phyloP scores from a whole-genome alignment of 768 basidiomycete species.

The Pleurotus giganteus region DNA sequence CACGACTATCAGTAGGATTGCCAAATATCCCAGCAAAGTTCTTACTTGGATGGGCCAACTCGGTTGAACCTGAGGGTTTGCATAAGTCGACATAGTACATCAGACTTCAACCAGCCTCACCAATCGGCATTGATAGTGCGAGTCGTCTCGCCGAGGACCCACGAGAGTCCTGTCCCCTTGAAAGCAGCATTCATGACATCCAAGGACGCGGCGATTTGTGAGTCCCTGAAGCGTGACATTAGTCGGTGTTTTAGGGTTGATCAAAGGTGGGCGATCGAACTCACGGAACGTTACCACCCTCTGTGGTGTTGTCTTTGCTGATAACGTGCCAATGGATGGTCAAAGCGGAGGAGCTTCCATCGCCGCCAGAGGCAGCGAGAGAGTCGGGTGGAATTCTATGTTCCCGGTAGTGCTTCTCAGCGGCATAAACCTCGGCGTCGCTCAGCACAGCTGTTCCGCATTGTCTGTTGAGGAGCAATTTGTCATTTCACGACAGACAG shows the following conservation, averaged over 20 bases:
- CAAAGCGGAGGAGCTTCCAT: conserved; percentile 15
- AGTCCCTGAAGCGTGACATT: background rate
- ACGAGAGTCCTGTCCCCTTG: conserved; percentile 24
- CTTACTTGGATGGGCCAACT: conserved; percentile 9
- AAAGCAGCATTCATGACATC: conserved; percentile 11
- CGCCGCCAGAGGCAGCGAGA: conserved; percentile 6
- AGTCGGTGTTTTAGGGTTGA: background rate
- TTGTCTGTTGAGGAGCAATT: conserved; percentile 20
- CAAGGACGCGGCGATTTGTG: background rate
- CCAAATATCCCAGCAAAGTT: background rate
- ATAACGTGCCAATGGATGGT: conserved; percentile 36
- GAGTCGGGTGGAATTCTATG: conserved; percentile 28
- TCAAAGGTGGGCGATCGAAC: conserved; percentile 5
- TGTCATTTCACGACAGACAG: background rate
- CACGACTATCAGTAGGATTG: background rate
- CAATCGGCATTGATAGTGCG: conserved; percentile 44
- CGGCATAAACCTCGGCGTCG: conserved; percentile 30
- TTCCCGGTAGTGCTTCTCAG: conserved; percentile 40
- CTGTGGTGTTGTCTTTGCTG: conserved; percentile 25
- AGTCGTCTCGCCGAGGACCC: conserved; percentile 31
- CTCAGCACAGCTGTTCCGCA: conserved; percentile 37
- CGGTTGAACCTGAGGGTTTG: conserved; percentile 18
- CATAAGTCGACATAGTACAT: background rate
- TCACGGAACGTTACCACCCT: conserved; percentile 32
- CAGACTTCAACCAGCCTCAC: conserved; percentile 18